These are phyloP conservation scores for Mortierella antarctica DNA, from an alignment of 192 early-diverging fungal species.

Conservation along the genomic window DNA sequence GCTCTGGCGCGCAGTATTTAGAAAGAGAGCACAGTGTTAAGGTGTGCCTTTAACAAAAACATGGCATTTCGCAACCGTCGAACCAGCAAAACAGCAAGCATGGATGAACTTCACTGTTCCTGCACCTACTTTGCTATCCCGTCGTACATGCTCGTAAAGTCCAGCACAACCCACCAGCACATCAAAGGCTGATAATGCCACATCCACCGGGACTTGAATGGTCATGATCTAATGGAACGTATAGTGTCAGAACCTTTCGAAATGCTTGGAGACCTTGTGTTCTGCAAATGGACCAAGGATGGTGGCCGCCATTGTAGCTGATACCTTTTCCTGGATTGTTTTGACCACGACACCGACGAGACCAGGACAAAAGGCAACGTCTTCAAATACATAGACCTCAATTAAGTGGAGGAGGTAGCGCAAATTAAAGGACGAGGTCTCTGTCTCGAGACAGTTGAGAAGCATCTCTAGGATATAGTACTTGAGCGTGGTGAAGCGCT, in stretches of 20 bases:
- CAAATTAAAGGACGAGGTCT: slow-evolving; percentile 71
- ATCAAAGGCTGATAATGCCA: slow-evolving; percentile 70
- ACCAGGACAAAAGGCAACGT: slow-evolving; percentile 79
- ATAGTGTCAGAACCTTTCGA: neutral
- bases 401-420: slow-evolving; percentile 75
- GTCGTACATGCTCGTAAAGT: slow-evolving; percentile 70
- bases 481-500: slow-evolving; percentile 68
- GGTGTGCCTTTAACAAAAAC: neutral
- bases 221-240: slow-evolving; percentile 61
- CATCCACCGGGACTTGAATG: slow-evolving; percentile 67
- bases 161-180: slow-evolving; percentile 71
- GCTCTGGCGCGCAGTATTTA: slow-evolving; percentile 53
- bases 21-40: neutral
- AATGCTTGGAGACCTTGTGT: too few species aligned
- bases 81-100: neutral
- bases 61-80: neutral
- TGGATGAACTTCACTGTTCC: neutral
- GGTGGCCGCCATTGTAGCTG: neutral
- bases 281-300: too few species aligned
- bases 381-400: slow-evolving; percentile 78
- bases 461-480: slow-evolving; percentile 76
- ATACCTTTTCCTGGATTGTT: slow-evolving; percentile 82
- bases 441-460: slow-evolving; percentile 70
- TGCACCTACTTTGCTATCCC: slow-evolving; percentile 71
- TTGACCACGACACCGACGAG: slow-evolving; percentile 74